These are phyloP conservation scores for Colletotrichum sansevieriae DNA, from an alignment of 2,329 filamentous ascomycete species.

Conservation along the genomic window DNA sequence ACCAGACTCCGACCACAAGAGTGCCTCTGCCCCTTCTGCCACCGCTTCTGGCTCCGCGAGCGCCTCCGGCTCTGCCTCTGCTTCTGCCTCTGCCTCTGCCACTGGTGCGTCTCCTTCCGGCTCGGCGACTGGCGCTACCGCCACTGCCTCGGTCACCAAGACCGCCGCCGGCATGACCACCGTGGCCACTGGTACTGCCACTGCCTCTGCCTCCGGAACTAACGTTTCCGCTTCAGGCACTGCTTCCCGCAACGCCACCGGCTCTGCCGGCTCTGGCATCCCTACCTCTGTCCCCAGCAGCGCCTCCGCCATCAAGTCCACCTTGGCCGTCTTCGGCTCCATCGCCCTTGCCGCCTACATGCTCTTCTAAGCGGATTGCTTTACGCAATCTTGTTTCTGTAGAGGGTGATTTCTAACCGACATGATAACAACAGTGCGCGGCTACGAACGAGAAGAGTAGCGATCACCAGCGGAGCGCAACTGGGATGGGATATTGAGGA, in stretches of 20 bases:
- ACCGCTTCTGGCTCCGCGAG: constrained; percentile 25
- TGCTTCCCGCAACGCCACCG: constrained; percentile 29
- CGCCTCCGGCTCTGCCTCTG: constrained; percentile 22
- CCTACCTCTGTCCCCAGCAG: constrained; percentile 32
- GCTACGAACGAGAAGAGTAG: constrained; percentile 31
- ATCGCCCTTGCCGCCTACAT: constrained; percentile 40
- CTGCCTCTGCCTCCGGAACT: constrained; percentile 25
- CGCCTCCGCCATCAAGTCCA: constrained; percentile 37
- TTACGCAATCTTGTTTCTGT: constrained; percentile 23
- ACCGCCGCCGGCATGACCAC: constrained; percentile 36
- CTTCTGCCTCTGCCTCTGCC: constrained; percentile 11
- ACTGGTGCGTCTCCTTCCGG: constrained; percentile 30
- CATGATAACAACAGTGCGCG: constrained; percentile 37
- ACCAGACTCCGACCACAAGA: constrained; percentile 17
- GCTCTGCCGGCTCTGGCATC: constrained; percentile 32
- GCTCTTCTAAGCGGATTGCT: constrained; percentile 36
- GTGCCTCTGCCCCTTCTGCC: not conserved
- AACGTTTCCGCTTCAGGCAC: constrained; percentile 30
- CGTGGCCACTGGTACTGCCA: constrained; percentile 34
- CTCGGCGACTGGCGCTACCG: constrained; percentile 25
- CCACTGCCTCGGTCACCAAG: constrained; percentile 21
- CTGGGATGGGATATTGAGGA: constrained; percentile 19
- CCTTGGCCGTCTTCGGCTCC: constrained; percentile 40
- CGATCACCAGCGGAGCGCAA: constrained; percentile 23
- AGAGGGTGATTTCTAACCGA: constrained; percentile 36